A percentile compares a stretch with the other conserved stretches of the same genome.
phyloP scores from a whole-genome alignment of 306 rosid species.

The peach (Prunus persica) region Prunus_persica_NCBIv2 NC_034016.1:6124001-6124500 shows the following conservation, averaged over 20 bases:
- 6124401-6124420: too few species aligned
- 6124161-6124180: constrained; percentile 33
- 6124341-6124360: too few species aligned
- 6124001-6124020: constrained; percentile 43
- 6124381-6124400: too few species aligned
- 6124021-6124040: constrained; percentile 48
- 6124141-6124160: constrained; percentile 45
- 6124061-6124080: constrained; percentile 47
- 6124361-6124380: too few species aligned
- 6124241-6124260: neutral
- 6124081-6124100: constrained; percentile 43
- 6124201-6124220: neutral
- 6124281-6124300: neutral
- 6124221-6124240: neutral
- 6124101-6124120: constrained; percentile 53
- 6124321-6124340: too few species aligned
- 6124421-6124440: too few species aligned
- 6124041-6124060: constrained; percentile 48
- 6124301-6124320: neutral
- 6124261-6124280: neutral
- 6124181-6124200: constrained; percentile 43
- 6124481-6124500: too few species aligned
- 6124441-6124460: too few species aligned
- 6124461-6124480: too few species aligned
- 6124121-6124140: constrained; percentile 42